phyloP scores from a whole-genome alignment of 192 early-diverging fungal species.

The Entomortierella lignicola region DNA sequence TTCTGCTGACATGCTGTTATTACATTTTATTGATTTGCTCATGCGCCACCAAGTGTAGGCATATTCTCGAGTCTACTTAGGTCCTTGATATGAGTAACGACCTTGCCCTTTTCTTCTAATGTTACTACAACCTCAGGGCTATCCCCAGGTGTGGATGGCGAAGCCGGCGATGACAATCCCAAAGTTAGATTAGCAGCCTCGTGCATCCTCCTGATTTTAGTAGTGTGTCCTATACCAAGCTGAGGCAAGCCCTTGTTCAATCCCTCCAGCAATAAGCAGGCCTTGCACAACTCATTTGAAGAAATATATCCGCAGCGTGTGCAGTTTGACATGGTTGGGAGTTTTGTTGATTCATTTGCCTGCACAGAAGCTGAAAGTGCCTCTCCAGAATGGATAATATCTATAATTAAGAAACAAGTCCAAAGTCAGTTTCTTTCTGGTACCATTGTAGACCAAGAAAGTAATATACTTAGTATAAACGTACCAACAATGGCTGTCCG shows the following conservation, averaged over 20 bases:
- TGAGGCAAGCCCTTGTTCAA: constrained; percentile 89
- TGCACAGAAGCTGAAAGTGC: constrained; percentile 69
- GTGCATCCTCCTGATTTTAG: constrained; percentile 52
- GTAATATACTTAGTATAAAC: neutral
- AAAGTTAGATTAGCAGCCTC: constrained; percentile 13
- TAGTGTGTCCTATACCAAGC: constrained; percentile 67
- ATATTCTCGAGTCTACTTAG: constrained; percentile 22
- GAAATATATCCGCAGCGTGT: constrained; percentile 96
- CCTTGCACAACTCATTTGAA: constrained; percentile 92
- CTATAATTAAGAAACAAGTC: constrained; percentile 44
- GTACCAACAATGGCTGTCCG: constrained; percentile 88
- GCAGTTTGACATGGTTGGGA: constrained; percentile 75
- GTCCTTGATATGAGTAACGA: constrained; percentile 49
- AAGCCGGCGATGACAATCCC: constrained; percentile 10
- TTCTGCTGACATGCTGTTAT: too few species aligned
- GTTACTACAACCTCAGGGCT: neutral
- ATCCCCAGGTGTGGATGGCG: constrained; percentile 1
- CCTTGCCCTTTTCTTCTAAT: constrained; percentile 13
- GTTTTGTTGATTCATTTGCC: constrained; percentile 70
- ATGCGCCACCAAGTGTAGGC: constrained; percentile 21
- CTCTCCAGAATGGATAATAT: constrained; percentile 97
- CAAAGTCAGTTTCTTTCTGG: neutral
- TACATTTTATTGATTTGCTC: neutral
- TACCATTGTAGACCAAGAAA: neutral
- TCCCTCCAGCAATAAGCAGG: constrained; percentile 93